These are phyloP conservation scores for Salix brachista DNA, from an alignment of 345 rosid genomes.

Conservation along the genomic window DNA sequence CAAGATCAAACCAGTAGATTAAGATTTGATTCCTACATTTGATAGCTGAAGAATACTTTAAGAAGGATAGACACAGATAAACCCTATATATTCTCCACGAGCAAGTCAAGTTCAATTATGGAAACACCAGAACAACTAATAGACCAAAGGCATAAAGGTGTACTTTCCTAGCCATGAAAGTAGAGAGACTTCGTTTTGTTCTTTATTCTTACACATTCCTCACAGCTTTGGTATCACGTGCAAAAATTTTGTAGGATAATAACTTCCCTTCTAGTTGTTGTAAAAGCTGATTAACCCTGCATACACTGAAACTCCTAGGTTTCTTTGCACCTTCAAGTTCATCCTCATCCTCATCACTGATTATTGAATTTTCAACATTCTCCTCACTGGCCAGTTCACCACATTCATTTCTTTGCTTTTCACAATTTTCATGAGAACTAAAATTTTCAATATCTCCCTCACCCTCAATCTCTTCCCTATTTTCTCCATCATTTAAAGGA, in stretches of 20 bases:
- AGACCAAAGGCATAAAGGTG: neutral
- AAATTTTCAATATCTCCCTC: constrained; percentile 27
- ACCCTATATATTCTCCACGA: neutral
- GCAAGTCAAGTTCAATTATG: neutral
- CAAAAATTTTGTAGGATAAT: constrained; percentile 79
- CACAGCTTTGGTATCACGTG: constrained; percentile 92
- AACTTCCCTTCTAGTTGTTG: constrained; percentile 76
- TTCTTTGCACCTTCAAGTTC: constrained; percentile 42
- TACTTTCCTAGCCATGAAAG: neutral
- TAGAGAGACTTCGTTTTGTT: neutral
- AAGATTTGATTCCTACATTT: neutral
- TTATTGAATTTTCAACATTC: constrained; percentile 24
- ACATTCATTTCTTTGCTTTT: constrained; percentile 29
- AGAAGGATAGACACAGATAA: neutral
- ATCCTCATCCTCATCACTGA: constrained; percentile 15
- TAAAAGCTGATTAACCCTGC: constrained; percentile 68
- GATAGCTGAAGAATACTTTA: neutral
- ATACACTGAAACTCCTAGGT: constrained; percentile 52
- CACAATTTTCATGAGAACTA: constrained; percentile 14
- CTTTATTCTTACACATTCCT: constrained; percentile 66
- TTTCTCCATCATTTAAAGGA: constrained; percentile 60
- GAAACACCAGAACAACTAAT: neutral
- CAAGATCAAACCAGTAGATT: neutral
- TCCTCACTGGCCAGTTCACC: constrained; percentile 26
- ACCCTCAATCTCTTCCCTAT: constrained; percentile 27